Percentiles rank a stretch among this genome's conserved stretches.
phyloP scores from a whole-genome alignment of 345 rosid genomes.

The Eucalyptus viminalis region DNA sequence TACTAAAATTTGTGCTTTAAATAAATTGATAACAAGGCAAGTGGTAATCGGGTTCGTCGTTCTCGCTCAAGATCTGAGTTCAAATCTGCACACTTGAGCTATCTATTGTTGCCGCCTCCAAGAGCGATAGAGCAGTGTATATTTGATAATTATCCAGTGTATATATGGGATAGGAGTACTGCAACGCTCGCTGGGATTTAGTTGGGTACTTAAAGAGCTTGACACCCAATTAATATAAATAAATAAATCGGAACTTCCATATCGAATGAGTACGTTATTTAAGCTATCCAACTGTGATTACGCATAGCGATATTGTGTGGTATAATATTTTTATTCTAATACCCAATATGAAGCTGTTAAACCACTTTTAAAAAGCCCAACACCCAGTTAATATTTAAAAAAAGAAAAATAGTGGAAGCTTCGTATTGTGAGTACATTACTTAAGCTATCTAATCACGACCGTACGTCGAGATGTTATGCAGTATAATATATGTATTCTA shows the following conservation, averaged over 20 bases:
- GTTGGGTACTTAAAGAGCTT: background rate
- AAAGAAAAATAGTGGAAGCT: no score
- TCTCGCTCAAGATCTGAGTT: background rate
- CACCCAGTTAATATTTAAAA: no score
- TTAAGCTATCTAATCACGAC: background rate
- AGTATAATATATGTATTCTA: background rate
- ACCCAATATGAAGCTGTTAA: background rate
- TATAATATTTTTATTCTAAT: background rate
- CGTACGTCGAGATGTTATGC: background rate
- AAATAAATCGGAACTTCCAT: background rate
- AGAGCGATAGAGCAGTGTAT: background rate
- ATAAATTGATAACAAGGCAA: background rate
- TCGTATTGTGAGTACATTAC: background rate
- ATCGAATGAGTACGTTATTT: background rate
- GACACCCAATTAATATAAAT: background rate
- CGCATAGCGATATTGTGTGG: fast-evolving
- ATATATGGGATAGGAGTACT: background rate
- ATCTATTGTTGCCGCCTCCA: background rate
- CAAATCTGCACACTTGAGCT: background rate
- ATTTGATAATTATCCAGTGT: background rate
- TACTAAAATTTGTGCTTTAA: background rate
- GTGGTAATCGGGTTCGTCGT: background rate
- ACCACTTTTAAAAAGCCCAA: background rate
- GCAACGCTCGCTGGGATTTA: background rate
- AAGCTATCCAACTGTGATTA: background rate